A percentile compares a stretch with the other conserved stretches of the same genome.
Conservation (phyloP, 2,329 filamentous ascomycete species). For the Diaporthe sp. region DNA sequence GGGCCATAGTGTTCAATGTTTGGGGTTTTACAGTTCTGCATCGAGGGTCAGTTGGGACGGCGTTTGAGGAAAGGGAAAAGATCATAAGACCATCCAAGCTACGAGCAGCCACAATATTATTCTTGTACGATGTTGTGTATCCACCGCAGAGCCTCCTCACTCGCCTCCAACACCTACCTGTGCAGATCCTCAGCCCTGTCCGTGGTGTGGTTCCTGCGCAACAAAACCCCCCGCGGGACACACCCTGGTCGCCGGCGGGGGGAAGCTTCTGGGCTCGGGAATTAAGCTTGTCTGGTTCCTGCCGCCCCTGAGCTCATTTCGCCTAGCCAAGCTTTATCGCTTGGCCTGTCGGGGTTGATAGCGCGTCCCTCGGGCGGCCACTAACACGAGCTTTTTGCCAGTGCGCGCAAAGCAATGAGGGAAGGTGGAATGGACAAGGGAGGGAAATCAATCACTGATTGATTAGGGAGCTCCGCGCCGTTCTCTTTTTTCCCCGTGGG, state of each 20-base stretch:
- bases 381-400: constrained; percentile 8
- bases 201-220: constrained; percentile 1
- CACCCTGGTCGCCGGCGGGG: constrained; percentile 13
- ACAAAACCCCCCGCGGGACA: neutral
- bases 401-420: neutral
- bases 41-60: constrained; percentile 4
- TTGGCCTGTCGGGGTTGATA: constrained; percentile 17
- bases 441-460: constrained; percentile 1
- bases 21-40: neutral
- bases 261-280: constrained; percentile 9
- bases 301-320: constrained; percentile 38
- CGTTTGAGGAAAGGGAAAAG: constrained; percentile 18
- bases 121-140: neutral
- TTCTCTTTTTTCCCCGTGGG: neutral
- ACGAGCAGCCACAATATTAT: neutral
- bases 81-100: constrained; percentile 4
- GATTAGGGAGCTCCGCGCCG: constrained; percentile 19
- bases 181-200: constrained; percentile 39
- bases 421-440: neutral
- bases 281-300: constrained; percentile 23
- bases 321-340: constrained; percentile 13
- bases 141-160: neutral
- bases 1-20: neutral
- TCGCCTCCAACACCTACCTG: neutral
- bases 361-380: constrained; percentile 18